Base-by-base conservation (phyloP, 169 alveolate genomes). In the Eimeria tenella region DNA sequence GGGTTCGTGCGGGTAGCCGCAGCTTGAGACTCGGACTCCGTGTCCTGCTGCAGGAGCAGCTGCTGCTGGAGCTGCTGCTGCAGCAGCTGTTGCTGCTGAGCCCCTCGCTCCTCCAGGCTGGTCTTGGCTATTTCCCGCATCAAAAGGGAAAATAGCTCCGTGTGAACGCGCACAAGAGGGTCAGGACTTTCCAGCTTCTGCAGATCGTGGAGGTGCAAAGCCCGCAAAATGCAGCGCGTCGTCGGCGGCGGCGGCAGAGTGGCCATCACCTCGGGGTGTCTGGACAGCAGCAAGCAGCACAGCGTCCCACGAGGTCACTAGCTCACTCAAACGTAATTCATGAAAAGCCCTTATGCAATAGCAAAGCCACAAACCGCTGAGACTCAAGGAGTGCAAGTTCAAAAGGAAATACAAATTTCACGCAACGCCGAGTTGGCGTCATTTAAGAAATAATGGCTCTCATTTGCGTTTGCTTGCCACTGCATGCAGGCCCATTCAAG, bases 181-280 rank as follows among this genome's bases (percentile, higher is more conserved):
- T 97, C 98, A 23, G 96, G 93, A 4, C 95, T 95, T 23, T 97
- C 98, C 74, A 97, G 87, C 75, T 95, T 94, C 92, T 97, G 98
- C 65, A 97, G 90, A 79, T 97, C 98, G 73, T 96, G 97, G 97
- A 97, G 95, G 93, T 95, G 97, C 60, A 71, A 17, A 5, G 94
- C 94, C 65, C 74, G 52, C 87, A 89, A 50, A 82, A 89, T 83
- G n/a, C 50, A 81, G 56, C 74, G 73, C 23, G 65, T 89, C 52
- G 73, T 71, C 52, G 94, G 94, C 86, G 73, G 94, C 50, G 94
- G 94, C n/a, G 94, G 94, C 94, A 89, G 73, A 11, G 63, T 73
- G 5, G 17, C 77, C 94, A 89, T 89, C 94, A 53, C 68, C 77
- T 89, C 94, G 21, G 94, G 94, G 65, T 89, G 74, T 49, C 93